Evolutionary conservation across 768 basidiomycete species (phyloP).

Genomic region (Pulveroboletus sp.): DNA sequence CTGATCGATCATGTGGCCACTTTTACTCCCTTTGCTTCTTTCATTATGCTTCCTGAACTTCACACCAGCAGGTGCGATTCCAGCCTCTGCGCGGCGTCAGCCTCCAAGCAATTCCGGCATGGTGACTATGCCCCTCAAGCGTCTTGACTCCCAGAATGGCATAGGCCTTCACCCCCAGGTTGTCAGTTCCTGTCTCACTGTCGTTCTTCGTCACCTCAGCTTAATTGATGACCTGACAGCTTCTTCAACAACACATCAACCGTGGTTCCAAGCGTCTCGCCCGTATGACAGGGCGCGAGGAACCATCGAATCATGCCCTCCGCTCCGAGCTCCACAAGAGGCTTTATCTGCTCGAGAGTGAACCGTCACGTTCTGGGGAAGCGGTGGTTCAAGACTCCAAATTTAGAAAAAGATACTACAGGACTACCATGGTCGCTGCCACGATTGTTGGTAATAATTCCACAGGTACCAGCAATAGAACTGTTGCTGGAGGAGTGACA

Average conservation of each 20-base stretch:
- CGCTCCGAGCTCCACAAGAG: constrained; percentile 41
- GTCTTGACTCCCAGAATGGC: constrained; percentile 26
- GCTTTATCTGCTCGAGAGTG: constrained; percentile 34
- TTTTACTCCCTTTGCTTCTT: constrained; percentile 48
- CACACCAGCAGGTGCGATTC: constrained; percentile 30
- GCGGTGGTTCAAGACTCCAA: constrained; percentile 2
- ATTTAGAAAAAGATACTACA: constrained; percentile 6
- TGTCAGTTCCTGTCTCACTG: constrained; percentile 28
- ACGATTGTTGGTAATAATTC: constrained; percentile 4
- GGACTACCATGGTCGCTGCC: constrained; percentile 7
- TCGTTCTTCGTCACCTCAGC: neutral
- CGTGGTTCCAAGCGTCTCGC: constrained; percentile 59
- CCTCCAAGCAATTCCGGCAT: constrained; percentile 22
- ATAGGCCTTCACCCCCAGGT: constrained; percentile 39
- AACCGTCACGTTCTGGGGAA: constrained; percentile 8
- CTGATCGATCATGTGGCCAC: constrained; percentile 43
- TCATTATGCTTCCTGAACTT: constrained; percentile 47
- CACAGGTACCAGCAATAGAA: constrained; percentile 3
- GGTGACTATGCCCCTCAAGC: constrained; percentile 41
- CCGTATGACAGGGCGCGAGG: constrained; percentile 58
- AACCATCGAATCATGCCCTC: constrained; percentile 46
- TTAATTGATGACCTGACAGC: constrained; percentile 32
- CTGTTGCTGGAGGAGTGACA: constrained; percentile 8
- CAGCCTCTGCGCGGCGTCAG: constrained; percentile 12
- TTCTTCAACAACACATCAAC: constrained; percentile 68